Evolutionary conservation across 2,329 filamentous ascomycete genomes (phyloP), one percentile per base, ranked within the genome.

Genomic region (Botrytis sinoallii): DNA sequence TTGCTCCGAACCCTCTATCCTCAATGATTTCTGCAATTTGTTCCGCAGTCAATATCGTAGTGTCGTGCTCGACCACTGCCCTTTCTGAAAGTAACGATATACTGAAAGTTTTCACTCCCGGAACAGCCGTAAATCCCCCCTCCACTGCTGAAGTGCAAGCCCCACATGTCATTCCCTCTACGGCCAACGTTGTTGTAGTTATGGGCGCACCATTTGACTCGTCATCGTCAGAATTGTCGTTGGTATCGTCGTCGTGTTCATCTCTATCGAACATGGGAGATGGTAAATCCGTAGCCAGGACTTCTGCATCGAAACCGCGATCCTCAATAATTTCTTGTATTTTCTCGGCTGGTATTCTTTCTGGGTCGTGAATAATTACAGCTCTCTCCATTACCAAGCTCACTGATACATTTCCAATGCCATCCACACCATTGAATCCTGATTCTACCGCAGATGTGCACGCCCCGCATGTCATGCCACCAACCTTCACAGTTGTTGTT

Each of bases 381-480:
- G 95, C 96, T 75, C 95, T 90, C 83, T 97, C 95, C 90, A 98
- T 97, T 73, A 98, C 92, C 79, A 99, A 85, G 81, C 94, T 97
- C 79, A 99, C 92, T 16, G 94, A 97, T 74, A 98, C 94, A 78
- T 88, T 94, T 76, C 92, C 93, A 16, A 96, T 90, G 72, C 96
- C 95, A 57, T 92, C 86, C 8, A 97, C 88, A 77, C 88, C 89
- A 79, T 93, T 92, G 84, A 99, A 97, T 77, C 93, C 96, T 74
- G 92, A 89, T 86, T 98, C 95, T 78, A 99, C 92, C n/a, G 96
- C 92, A 63, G 95, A 97, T 42, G 95, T 98, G 82, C 96, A 99
- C 78, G 95, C 92, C 81, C 95, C 95, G 84, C 96, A 99, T 77
- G 90, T 92, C 90, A 92, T 99, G 78, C 96, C 96, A 77, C 92